Percentiles rank a stretch among this genome's conserved stretches.
phyloP scores from a whole-genome alignment of 768 basidiomycete genomes.

The Hericium erinaceus region DNA sequence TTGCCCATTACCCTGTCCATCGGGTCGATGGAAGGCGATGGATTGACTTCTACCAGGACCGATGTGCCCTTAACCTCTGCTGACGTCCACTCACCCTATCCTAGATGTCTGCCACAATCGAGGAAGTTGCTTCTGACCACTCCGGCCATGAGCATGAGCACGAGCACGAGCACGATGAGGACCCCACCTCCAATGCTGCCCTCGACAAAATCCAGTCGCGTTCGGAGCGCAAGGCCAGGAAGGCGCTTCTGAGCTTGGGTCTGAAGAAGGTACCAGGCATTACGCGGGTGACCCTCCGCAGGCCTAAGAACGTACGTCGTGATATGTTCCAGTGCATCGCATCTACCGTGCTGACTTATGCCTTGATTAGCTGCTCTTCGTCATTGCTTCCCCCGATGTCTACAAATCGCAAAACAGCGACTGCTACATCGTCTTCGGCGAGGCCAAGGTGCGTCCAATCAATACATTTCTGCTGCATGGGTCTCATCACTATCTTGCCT shows the following conservation, averaged over 20 bases:
- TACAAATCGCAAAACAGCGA: slow-evolving; percentile 97
- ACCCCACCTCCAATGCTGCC: slow-evolving; percentile 74
- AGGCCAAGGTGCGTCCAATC: slow-evolving; percentile 62
- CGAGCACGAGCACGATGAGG: slow-evolving; percentile 57
- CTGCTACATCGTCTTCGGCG: slow-evolving; percentile 98
- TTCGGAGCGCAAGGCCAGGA: slow-evolving; percentile 91
- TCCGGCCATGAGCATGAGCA: slow-evolving; percentile 59
- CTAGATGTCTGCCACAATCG: slow-evolving; percentile 75
- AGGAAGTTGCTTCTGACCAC: slow-evolving; percentile 77
- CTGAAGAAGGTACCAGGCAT: slow-evolving; percentile 90
- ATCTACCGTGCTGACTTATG: not conserved
- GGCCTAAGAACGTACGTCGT: slow-evolving; percentile 81
- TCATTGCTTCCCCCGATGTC: slow-evolving; percentile 89
- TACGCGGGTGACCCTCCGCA: slow-evolving; percentile 88
- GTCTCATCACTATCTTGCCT: not conserved
- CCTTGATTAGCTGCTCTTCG: slow-evolving; percentile 65
- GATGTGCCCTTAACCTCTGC: slow-evolving; percentile 1
- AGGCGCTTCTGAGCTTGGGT: slow-evolving; percentile 84
- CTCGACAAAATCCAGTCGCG: slow-evolving; percentile 92
- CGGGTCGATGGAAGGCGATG: not conserved
- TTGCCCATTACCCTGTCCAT: no score
- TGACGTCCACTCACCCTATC: slow-evolving; percentile 20
- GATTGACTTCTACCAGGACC: slow-evolving; percentile 23
- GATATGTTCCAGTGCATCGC: not conserved
- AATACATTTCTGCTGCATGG: not conserved